Base-by-base conservation (phyloP, 176 grass and related monocot species). In the maize (Zea mays) region DNA sequence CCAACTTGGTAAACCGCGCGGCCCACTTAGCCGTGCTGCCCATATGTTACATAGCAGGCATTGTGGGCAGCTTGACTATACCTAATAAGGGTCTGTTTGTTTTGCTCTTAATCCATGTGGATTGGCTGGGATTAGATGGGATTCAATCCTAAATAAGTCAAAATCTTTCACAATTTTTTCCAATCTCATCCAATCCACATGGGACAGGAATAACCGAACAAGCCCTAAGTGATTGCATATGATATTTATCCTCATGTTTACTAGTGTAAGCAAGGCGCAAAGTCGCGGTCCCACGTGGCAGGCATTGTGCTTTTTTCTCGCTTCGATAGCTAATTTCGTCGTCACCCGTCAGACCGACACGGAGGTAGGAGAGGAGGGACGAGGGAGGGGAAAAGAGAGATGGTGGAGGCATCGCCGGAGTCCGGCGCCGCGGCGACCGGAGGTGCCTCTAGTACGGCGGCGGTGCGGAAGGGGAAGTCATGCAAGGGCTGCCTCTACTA, bases 401-500 rank as follows among this genome's bases (percentile, higher is more conserved):
- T 90, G 93, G 90, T 64, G 59, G 87, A 77, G 79, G 85, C 69
- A 79, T 90, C 82, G 67, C 69, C 86, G 69, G 87, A 77, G 79
- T 57, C 82, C 54, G 88, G 67, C 56, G 90, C 67, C 27, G 82
- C 65, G 38, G 46, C 79, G 58, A 54, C 51, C 5, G 76, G 58
- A 48, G 56, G 34, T 2, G 27, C 72, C 39, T 68, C 61, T 15
- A 50, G 38, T 2, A 35, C 36, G 43, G 47, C 39, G 33, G 49
- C 50, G 19, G 63, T 63, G 38, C 46, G 62, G 38, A 97, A 93
- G 68, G 94, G 94, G 9, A 97, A 92, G 73, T 97, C 94, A 5
- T 97, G 94, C 86, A 97, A 94, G 76, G 94, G 94, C 10, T 93
- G 90, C 74, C 89, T 97, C 62, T 97, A 93, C 82, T 97, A 97